Evolutionary conservation across 768 basidiomycete genomes (phyloP), one percentile per base, ranked within the genome.

Genomic region (Suillus sp.): DNA sequence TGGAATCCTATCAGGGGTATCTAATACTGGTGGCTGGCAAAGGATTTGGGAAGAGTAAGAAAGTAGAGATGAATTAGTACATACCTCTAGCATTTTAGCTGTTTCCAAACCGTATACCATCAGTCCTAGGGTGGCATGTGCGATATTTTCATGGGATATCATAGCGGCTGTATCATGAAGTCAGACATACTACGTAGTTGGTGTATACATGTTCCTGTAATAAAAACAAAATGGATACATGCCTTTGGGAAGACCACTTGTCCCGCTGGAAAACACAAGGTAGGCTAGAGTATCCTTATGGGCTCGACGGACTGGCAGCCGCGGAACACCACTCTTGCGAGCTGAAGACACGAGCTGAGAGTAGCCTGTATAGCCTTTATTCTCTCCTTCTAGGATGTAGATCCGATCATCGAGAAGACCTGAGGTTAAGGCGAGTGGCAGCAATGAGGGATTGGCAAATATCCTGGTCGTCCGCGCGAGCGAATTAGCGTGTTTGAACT

Each of bases 191-290:
- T 34, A n/a, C 43, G 16, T 35, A 7, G 45, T 34, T 13, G 48
- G 7, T 1, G 53, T n/a, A n/a, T 35, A 34, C 30, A 32, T 45
- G 16, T 59, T 59, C 20, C 38, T 16, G 18, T 2, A 25, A 48
- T 22, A 8, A 13, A 51, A 25, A 51, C 27, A 18, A 51, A 53
- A 32, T 13, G 13, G 45, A 50, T 20, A 62, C 69, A 10, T 13
- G 84, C 87, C 86, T 82, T 90, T 89, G 0, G 89, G 87, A 11
- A 84, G 74, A 0, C 88, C 89, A 65, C 81, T 88, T 0, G 88
- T 90, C 22, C 89, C 88, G 67, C 88, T 89, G 0, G 88, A 90
- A 69, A 87, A 88, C 0, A 89, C 77, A 7, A 90, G 77, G 69
- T 89, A 89, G 1, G 86, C 87, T 2, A 88, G 70, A 0, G 84